Percentiles rank a stretch among this genome's conserved stretches.
phyloP scores from a whole-genome alignment of 192 early-diverging fungal genomes.

The Rhizophagus sp. region DNA sequence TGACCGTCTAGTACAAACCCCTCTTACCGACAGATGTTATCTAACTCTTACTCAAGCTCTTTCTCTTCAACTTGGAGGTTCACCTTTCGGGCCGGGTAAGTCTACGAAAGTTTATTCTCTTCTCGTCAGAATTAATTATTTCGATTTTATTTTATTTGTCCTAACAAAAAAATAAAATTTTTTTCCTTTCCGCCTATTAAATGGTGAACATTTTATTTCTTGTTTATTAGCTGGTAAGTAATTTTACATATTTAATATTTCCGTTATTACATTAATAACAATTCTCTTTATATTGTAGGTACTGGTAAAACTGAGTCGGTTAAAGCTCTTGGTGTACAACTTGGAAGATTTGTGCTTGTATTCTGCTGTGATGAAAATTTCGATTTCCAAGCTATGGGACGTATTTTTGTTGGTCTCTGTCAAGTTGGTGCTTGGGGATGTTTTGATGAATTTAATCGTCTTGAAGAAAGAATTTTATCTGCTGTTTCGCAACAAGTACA shows the following conservation, averaged over 20 bases:
- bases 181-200: not conserved
- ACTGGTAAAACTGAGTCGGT: conserved; percentile 99
- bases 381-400: conserved; percentile 99
- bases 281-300: conserved; percentile 46
- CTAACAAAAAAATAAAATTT: not conserved
- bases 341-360: conserved; percentile 97
- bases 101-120: not conserved
- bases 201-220: not conserved
- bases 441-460: conserved; percentile 99
- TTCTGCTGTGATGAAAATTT: conserved; percentile 99
- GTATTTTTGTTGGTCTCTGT: conserved; percentile 98
- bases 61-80: conserved; percentile 89
- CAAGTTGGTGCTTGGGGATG: conserved; percentile 99
- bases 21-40: conserved; percentile 97
- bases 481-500: conserved; percentile 99
- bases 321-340: conserved; percentile 84
- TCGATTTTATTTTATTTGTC: not conserved
- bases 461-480: conserved; percentile 97
- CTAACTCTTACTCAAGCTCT: conserved; percentile 98
- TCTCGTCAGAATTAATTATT: not conserved
- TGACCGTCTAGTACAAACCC: conserved; percentile 98
- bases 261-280: not conserved
- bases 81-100: conserved; percentile 82
- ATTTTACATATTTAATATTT: too few species aligned
- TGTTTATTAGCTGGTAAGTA: not conserved